Evolutionary conservation across 2,329 filamentous ascomycete genomes (phyloP).

Genomic region (Diaporthe humulicola): DNA sequence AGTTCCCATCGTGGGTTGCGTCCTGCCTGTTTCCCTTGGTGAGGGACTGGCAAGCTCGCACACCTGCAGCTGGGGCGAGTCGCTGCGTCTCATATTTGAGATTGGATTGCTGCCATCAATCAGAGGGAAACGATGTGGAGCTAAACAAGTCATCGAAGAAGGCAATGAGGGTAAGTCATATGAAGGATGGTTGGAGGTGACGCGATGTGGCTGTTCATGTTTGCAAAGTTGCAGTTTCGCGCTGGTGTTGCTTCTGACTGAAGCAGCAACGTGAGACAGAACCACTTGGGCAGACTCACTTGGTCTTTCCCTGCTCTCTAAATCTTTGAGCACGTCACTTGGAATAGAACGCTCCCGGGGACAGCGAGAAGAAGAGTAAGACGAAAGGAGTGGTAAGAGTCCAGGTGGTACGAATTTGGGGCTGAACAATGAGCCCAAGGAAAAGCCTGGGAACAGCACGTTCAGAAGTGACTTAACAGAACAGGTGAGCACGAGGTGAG

Average conservation of each 20-base stretch:
- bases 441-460: background rate
- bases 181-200: background rate
- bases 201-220: background rate
- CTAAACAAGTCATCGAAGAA: background rate
- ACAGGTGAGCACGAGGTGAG: background rate
- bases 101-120: background rate
- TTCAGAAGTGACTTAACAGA: background rate
- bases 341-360: background rate
- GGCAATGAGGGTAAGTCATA: background rate
- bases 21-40: background rate
- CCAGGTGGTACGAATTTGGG: background rate
- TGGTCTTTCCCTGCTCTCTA: background rate
- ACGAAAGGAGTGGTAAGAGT: background rate
- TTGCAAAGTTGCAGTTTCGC: background rate
- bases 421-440: background rate
- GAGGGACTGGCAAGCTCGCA: slow-evolving; percentile 18
- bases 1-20: background rate
- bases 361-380: too few species aligned
- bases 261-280: background rate
- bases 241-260: background rate
- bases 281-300: slow-evolving; percentile 9
- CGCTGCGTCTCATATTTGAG: slow-evolving; percentile 16
- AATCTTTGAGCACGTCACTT: background rate
- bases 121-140: background rate
- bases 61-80: background rate